Percentiles rank a stretch among this genome's conserved stretches.
Conservation (phyloP, 805 yeast species). For the Lipomyces yamadae region DNA sequence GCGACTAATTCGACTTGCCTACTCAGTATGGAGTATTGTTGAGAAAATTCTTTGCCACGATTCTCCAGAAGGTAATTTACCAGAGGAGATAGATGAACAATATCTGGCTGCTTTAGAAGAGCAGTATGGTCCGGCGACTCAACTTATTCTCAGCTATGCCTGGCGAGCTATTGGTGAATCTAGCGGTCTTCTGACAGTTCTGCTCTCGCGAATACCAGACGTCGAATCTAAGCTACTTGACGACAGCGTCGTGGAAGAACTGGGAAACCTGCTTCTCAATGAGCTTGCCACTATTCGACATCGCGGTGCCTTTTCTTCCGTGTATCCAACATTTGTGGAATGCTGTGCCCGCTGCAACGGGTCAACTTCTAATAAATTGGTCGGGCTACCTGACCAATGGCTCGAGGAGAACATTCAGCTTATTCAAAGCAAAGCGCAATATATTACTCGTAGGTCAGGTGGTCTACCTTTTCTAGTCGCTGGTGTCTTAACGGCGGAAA, state of each 20-base stretch:
- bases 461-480: conserved; percentile 84
- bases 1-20: conserved; percentile 34
- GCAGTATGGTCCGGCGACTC: conserved; percentile 48
- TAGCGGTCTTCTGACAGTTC: conserved; percentile 55
- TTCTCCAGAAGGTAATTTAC: conserved; percentile 71
- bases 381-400: conserved; percentile 60
- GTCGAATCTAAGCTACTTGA: conserved; percentile 37
- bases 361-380: conserved; percentile 41
- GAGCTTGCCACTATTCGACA: conserved; percentile 81
- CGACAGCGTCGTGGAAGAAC: conserved; percentile 42
- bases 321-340: conserved; percentile 76
- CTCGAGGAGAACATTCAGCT: conserved; percentile 58
- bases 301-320: conserved; percentile 89
- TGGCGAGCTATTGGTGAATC: conserved; percentile 88
- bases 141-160: conserved; percentile 62
- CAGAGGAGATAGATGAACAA: conserved; percentile 46
- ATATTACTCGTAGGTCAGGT: conserved; percentile 87
- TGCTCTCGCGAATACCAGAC: conserved; percentile 48
- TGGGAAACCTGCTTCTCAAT: conserved; percentile 62
- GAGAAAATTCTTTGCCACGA: conserved; percentile 64
- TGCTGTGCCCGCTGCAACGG: conserved; percentile 63
- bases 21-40: conserved; percentile 52
- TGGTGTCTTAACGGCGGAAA: conserved; percentile 66
- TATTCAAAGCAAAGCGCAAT: conserved; percentile 63
- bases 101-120: conserved; percentile 40